Evolutionary conservation across 495 filamentous ascomycete genomes (phyloP).

Genomic region (Neurospora sublineolata): DNA sequence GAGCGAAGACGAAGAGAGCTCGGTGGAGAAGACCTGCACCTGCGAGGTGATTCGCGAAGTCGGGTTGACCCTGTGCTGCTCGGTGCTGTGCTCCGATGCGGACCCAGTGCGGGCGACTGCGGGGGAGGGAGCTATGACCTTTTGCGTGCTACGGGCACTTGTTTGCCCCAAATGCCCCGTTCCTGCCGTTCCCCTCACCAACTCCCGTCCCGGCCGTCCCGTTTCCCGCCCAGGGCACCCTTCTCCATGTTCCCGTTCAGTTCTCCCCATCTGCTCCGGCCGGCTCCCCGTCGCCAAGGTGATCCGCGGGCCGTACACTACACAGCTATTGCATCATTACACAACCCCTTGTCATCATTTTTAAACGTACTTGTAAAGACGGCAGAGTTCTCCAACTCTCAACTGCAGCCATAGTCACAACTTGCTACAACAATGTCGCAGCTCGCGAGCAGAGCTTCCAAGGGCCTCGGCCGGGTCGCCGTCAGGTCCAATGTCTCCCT

Average conservation of each 20-base stretch:
- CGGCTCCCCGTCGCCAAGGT: not conserved
- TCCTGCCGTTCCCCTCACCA: not conserved
- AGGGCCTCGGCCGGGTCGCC: conserved; percentile 7
- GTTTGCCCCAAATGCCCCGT: not conserved
- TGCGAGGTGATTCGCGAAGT: too few relatives aligned
- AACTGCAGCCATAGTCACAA: not conserved
- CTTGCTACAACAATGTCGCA: conserved; percentile 17
- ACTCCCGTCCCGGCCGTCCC: not conserved
- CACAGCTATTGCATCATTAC: not conserved
- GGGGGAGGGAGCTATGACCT: not conserved
- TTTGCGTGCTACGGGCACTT: not conserved
- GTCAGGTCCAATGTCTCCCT: not conserved
- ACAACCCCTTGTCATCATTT: not conserved
- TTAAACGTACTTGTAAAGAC: not conserved
- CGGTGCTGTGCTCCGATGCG: not conserved
- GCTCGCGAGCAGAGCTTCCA: conserved; percentile 21
- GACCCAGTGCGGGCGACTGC: not conserved
- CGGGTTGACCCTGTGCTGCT: not conserved
- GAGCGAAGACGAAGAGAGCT: not conserved
- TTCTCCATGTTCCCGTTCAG: not conserved
- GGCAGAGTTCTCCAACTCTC: not conserved
- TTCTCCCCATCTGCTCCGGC: not conserved
- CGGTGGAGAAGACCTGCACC: not conserved
- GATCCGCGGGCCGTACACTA: not conserved
- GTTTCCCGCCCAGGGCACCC: not conserved